Evolutionary conservation across 192 early-diverging fungal species (phyloP).

Genomic region (Coemansia guatemalensis): DNA sequence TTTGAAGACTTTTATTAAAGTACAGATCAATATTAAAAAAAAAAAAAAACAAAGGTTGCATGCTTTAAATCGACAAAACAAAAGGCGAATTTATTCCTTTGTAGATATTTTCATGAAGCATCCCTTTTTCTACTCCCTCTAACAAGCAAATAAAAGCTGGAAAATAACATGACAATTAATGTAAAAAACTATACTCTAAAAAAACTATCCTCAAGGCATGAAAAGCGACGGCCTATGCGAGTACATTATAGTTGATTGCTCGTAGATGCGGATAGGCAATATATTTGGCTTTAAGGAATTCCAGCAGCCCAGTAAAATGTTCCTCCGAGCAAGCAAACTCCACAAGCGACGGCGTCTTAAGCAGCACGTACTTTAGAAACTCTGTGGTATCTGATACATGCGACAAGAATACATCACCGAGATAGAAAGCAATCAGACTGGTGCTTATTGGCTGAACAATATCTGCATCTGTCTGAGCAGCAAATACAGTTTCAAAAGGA

Average conservation of each 20-base stretch:
- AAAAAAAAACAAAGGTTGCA: no score
- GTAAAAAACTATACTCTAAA: no score
- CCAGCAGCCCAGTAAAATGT: neutral
- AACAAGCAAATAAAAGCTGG: no score
- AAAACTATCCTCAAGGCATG: no score
- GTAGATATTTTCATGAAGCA: no score
- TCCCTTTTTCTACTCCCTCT: no score
- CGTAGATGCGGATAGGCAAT: neutral
- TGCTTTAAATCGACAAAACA: no score
- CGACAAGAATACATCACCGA: neutral
- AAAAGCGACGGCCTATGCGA: neutral
- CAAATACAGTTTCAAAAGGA: no score
- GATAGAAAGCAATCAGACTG: neutral
- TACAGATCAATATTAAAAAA: no score
- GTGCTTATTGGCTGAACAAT: constrained; percentile 1
- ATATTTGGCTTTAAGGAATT: neutral
- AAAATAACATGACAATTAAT: no score
- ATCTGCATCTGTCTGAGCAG: neutral
- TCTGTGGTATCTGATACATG: neutral
- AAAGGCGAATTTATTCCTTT: no score
- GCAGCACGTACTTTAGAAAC: neutral
- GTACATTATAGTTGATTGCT: neutral
- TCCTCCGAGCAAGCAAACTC: neutral
- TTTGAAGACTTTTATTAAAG: no score
- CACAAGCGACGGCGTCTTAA: neutral